Percentiles rank a stretch among this genome's conserved stretches.
Conservation (phyloP, 108 stramenopile genomes). For the Parietichytrium sp. region DNA sequence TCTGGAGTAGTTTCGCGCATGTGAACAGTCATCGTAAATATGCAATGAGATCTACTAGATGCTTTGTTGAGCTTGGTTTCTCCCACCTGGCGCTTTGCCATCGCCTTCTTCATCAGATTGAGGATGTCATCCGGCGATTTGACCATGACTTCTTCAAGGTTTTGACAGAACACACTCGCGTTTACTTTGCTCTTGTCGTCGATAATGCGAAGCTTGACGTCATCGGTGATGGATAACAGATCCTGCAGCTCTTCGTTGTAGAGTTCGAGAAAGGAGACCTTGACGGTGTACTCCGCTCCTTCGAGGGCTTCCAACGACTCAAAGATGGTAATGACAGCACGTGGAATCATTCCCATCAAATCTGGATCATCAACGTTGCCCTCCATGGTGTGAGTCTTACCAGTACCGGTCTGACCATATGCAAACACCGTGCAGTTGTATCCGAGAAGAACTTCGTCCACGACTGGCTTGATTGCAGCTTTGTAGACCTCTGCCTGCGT, state of each 20-base stretch:
- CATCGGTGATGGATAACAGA: not conserved
- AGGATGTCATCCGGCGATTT: conserved; percentile 54
- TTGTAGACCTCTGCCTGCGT: conserved; percentile 64
- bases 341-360: conserved; percentile 61
- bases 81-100: conserved; percentile 62
- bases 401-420: conserved; percentile 63
- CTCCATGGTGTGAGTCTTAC: conserved; percentile 67
- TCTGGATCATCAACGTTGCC: conserved; percentile 53
- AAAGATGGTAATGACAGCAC: conserved; percentile 60
- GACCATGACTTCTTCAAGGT: conserved; percentile 61
- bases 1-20: conserved; percentile 62
- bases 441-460: conserved; percentile 65
- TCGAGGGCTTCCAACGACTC: conserved; percentile 54
- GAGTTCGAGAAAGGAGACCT: conserved; percentile 66
- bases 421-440: conserved; percentile 68
- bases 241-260: conserved; percentile 64
- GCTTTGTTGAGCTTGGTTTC: conserved; percentile 62
- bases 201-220: not conserved
- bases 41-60: conserved; percentile 59
- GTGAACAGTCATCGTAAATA: conserved; percentile 67
- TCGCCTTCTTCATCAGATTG: conserved; percentile 51
- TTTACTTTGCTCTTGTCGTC: not conserved
- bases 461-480: conserved; percentile 55
- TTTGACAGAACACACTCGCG: conserved; percentile 33
- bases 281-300: conserved; percentile 60